Evolutionary conservation across 352 stramenopile genomes (phyloP).

Genomic region (Saprolegnia diclina): DNA sequence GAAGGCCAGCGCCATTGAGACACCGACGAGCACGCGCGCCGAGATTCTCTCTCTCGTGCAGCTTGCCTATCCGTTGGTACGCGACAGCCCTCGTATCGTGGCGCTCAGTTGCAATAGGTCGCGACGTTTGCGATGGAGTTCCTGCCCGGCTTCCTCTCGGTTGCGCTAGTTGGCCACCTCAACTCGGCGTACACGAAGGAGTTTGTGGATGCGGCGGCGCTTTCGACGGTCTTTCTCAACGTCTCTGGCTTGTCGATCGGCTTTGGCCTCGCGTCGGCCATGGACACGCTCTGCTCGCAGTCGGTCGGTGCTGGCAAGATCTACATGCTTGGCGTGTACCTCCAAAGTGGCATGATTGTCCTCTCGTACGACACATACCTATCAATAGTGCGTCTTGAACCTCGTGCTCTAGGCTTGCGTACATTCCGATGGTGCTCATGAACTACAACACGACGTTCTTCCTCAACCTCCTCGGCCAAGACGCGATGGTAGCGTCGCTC

Average conservation of each 20-base stretch:
- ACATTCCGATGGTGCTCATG: constrained; percentile 19
- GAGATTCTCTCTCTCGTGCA: constrained; percentile 9
- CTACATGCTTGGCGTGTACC: constrained; percentile 74
- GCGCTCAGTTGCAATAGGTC: background rate
- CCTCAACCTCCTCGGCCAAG: constrained; percentile 14
- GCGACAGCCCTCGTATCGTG: background rate
- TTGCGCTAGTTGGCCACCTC: constrained; percentile 62
- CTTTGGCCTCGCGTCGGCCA: constrained; percentile 71
- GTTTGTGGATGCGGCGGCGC: constrained; percentile 59
- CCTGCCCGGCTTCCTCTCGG: constrained; percentile 27
- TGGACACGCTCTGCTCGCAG: constrained; percentile 86
- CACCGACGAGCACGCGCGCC: background rate
- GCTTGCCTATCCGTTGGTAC: constrained; percentile 19
- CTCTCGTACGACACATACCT: constrained; percentile 28
- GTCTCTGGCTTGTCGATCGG: constrained; percentile 65
- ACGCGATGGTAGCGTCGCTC: constrained; percentile 11
- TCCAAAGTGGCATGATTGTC: constrained; percentile 69
- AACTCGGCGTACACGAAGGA: constrained; percentile 46
- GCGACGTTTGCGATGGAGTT: constrained; percentile 18
- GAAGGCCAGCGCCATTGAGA: background rate
- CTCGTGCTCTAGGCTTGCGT: constrained; percentile 11
- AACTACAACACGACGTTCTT: constrained; percentile 22
- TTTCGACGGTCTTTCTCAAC: constrained; percentile 76
- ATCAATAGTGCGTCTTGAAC: background rate
- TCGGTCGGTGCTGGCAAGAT: constrained; percentile 67